A percentile compares a stretch with the other conserved stretches of the same genome.
Conservation (phyloP, 345 rosid genomes). For the Iberis pinnata region DNA sequence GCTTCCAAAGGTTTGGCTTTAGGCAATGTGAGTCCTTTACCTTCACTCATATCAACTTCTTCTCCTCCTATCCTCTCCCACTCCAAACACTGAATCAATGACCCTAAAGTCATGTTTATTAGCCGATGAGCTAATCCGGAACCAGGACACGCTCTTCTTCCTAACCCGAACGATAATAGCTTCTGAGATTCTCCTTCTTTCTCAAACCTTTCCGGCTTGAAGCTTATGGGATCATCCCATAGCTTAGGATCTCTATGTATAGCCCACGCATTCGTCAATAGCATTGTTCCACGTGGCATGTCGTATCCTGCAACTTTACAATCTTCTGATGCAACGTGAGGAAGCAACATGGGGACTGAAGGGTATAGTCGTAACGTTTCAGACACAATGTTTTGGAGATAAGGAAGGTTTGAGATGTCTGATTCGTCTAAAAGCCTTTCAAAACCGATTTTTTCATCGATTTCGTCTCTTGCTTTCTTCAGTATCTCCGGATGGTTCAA, state of each 20-base stretch:
- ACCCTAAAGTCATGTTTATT: slow-evolving; percentile 12
- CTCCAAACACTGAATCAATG: slow-evolving; percentile 26
- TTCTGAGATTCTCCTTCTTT: slow-evolving; percentile 26
- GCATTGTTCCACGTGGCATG: slow-evolving; percentile 35
- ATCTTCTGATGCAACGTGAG: slow-evolving; percentile 33
- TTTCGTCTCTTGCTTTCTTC: slow-evolving; percentile 32
- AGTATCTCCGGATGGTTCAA: slow-evolving; percentile 34
- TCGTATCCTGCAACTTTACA: slow-evolving; percentile 33
- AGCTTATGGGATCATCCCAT: slow-evolving; percentile 20
- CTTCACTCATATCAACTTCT: slow-evolving; percentile 18
- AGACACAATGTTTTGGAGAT: slow-evolving; percentile 35
- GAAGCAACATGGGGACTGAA: slow-evolving; percentile 32
- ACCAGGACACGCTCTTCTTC: slow-evolving; percentile 50
- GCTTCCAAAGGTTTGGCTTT: slow-evolving; percentile 21
- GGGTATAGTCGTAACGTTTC: slow-evolving; percentile 43
- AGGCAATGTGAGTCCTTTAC: slow-evolving; percentile 11
- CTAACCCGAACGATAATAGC: slow-evolving; percentile 39
- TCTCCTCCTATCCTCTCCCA: slow-evolving; percentile 18
- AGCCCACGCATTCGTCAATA: slow-evolving; percentile 29
- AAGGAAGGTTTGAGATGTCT: slow-evolving; percentile 33
- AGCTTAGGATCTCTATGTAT: slow-evolving; percentile 25
- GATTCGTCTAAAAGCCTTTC: slow-evolving; percentile 30
- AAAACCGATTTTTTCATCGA: slow-evolving; percentile 23
- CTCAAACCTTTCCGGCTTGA: slow-evolving; percentile 28
- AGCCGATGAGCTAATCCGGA: slow-evolving; percentile 33